Evolutionary conservation across 2,329 filamentous ascomycete genomes (phyloP), one percentile per base, ranked within the genome.

Genomic region (Nemania diffusa): DNA sequence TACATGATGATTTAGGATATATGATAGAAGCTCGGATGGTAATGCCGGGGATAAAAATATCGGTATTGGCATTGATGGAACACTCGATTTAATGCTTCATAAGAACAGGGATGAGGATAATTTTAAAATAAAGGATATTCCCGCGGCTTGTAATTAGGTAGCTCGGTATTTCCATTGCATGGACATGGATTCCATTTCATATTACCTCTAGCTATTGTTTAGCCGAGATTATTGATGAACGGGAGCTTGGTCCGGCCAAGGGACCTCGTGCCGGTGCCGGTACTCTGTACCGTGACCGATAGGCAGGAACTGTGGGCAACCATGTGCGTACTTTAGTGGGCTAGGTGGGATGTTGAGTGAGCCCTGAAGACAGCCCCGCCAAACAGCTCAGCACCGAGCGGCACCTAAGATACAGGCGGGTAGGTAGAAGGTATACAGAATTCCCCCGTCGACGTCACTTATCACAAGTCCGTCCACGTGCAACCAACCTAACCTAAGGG

Each of bases 1-100:
- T 3, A 78, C 72, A 65, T 89, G 84, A 44, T 83, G 78, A 4
- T 85, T 78, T 60, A 95, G 79, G 59, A 95, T 79, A 75, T 89
- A 85, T 59, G 85, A 81, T 55, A 97, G 83, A 51, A 97, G 82
- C 73, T 90, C 84, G 8, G 85, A 84, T 5, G 85, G 88, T 2
- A 84, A 82, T 22, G 84, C 81, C 42, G 87, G 84, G 7, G 85
- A 80, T 62, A 89, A 78, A 48, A 88, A 80, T 60, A 84, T 66
- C 15, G 72, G 65, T 40, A 61, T 65, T 60, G 69, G 72, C 70
- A 74, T 73, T 65, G 62, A 55, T 68, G 20, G 13, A 29, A 32
- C 29, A 32, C 5, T 29, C 11, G 9, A 17, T 27, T 20, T 22
- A n/a, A 13, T 50, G 37, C 20, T 34, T 48, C 20, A 34, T 56